Base-by-base conservation (phyloP, 1,284 basidiomycete species). In the Sanghuangporus sanghuang region DNA sequence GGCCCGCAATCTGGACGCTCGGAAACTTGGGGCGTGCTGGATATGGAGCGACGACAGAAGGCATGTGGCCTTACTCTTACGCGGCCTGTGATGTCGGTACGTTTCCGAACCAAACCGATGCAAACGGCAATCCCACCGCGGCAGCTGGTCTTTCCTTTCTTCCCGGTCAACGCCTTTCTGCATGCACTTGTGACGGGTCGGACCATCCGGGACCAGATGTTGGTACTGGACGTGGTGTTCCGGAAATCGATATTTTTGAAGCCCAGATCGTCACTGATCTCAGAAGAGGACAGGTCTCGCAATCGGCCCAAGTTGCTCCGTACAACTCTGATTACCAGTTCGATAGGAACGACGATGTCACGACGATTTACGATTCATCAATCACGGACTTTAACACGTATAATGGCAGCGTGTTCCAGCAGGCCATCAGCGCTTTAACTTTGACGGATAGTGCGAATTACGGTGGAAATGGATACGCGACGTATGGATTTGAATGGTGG, bases 231-330 rank as follows among this genome's bases (percentile, higher is more conserved):
- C 73, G 84, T 18, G 73, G 78, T 14, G 78, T 79, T 0, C 82
- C 83, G 6, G 83, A 85, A 69, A 83, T 85, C 66, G 84, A 85
- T 59, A 72, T 84, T 57, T 74, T 85, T 67, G 83, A 85, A 69
- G 81, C 79, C 1, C 80, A 82, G 69, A 70, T 73, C 42, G 69
- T 72, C 40, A 61, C 67, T 3, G 52, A 57, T 8, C 57, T 53
- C 3, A 65, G 69, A 32, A 69, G 73, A 21, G 75, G 75, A 27
- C 66, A 72, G 39, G 76, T 76, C 6, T 80, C 78, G 9, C 79
- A 81, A 67, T 79, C 77, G 1, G 72, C 71, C 49, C 80, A 81
- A 67, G 71, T 76, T 60, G 79, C 78, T 42, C 74, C 74, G 16
- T 81, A 78, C 66, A 76, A 79, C 67, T 71, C 69, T 57, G 67